phyloP scores from a whole-genome alignment of 2,329 filamentous ascomycete species.

The Aspergillus sp. region DNA sequence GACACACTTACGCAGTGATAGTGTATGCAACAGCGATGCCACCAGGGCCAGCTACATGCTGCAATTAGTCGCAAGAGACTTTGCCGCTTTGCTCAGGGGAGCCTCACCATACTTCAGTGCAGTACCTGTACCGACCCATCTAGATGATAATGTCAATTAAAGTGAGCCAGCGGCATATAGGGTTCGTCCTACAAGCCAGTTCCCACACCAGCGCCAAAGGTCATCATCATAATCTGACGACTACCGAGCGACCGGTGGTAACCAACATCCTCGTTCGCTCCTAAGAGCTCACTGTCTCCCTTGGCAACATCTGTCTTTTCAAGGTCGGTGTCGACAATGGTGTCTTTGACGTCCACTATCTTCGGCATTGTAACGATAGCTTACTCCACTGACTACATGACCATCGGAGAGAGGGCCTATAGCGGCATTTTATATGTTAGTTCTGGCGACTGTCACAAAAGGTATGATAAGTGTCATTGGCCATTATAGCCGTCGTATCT shows the following conservation, averaged over 20 bases:
- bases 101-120: constrained; percentile 34
- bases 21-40: constrained; percentile 38
- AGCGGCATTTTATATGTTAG: not conserved
- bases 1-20: constrained; percentile 28
- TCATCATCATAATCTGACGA: constrained; percentile 44
- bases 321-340: not conserved
- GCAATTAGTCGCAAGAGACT: not conserved
- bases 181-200: constrained; percentile 26
- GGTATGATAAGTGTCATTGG: not conserved
- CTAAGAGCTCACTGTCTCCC: constrained; percentile 6
- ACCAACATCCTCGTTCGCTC: constrained; percentile 24
- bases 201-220: constrained; percentile 40
- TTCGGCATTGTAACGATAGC: not conserved
- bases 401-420: not conserved
- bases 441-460: not conserved
- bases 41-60: constrained; percentile 31
- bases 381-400: not conserved
- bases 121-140: constrained; percentile 40
- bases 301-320: constrained; percentile 6
- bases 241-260: constrained; percentile 35
- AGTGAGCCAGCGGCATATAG: too few relatives aligned
- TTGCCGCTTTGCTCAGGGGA: not conserved
- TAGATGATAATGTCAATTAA: not conserved
- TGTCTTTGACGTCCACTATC: not conserved
- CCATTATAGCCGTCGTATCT: not conserved